Evolutionary conservation across 208 protist species (phyloP), one percentile per base, ranked within the genome.

Genomic region (Lotmaria passim): DNA sequence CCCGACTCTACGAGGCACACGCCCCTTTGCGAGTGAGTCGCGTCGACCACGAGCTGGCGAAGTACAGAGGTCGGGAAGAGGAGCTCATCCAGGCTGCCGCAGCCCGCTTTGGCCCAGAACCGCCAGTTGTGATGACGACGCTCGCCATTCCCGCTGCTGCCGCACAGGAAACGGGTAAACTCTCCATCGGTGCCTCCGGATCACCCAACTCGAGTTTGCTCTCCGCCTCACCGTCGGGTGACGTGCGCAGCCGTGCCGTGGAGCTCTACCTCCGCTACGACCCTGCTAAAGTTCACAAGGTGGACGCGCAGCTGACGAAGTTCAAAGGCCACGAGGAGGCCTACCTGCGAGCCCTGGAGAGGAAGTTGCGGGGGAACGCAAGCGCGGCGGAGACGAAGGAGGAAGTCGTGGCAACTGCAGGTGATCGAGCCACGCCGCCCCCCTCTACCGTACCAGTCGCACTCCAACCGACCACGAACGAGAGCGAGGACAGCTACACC

Each of bases 31-130:
- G 81, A 6, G 47, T 85, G 5, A 48, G n/a, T 19, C 60, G 68
- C 17, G 75, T 86, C 21, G 58, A 81, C 19, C 43, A 74, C 19
- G 76, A 85, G 44, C 71, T 89, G n/a, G 60, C 58, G 11, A 78
- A 80, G 65, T 79, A 89, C 57, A 57, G 61, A 17, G 84, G 81
- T 1, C 68, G 66, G 10, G 85, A 90, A 55, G 79, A 87, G 59
- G 75, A 61, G 43, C 31, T 87, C 7, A 62, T 91, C 2, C 36
- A 62, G 24, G 67, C 59, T 3, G 58, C 57, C 17, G 66, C 46
- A 34, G 24, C 23, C n/a, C 53, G 66, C 56, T 56, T 52, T 28
- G 66, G 55, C 0, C 43, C 43, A 6, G 66, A 41, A 31, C 59
- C 59, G 59, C 44, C 59, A 4, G 59, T 17, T 1, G 44, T 31